Evolutionary conservation across 2,329 filamentous ascomycete genomes (phyloP), one percentile per base, ranked within the genome.

Genomic region (Paecilomyces niveus): DNA sequence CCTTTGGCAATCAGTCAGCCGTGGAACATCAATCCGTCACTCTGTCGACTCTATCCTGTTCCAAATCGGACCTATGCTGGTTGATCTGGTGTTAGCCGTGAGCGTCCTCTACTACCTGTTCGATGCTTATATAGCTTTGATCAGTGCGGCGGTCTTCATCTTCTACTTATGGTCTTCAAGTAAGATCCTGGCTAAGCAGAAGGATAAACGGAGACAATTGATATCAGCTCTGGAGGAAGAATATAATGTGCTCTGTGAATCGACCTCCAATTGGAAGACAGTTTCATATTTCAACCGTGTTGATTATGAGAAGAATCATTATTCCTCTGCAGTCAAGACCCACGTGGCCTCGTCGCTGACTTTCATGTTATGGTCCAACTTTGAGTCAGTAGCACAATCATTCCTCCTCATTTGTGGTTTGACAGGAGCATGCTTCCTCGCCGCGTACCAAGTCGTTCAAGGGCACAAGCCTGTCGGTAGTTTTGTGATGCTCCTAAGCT

Each of bases 401-500:
- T 78, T 57, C 13, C 64, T 84, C 29, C 76, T 83, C 54, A 76
- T 77, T 1, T 58, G 81, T 51, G 80, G 80, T 2, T 76, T 83
- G 57, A 65, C 82, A 49, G 72, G 78, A 61, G 78, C 76, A 63
- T 74, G 79, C 67, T 68, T 83, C 55, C 74, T 85, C 13, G 83
- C 82, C 2, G 78, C 81, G 7, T 79, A 80, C 58, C 77, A 83
- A 61, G 80, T 86, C 33, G 72, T 77, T 0, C 73, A 75, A 39
- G 80, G 80, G 0, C 67, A 70, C 8, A 79, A 78, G 52, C 76
- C 80, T 0, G 75, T 86, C 11, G 85, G 85, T 49, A 81, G 81
- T 59, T 86, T 90, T 61, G 82, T 89, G 3, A 85, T 85, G 18
- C 71, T 90, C 26, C 75, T 87, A 15, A 80, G 83, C 33, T 89